These are phyloP conservation scores for Nakazawaea ambrosiae DNA, from an alignment of 805 yeast genomes.

Conservation along the genomic window DNA sequence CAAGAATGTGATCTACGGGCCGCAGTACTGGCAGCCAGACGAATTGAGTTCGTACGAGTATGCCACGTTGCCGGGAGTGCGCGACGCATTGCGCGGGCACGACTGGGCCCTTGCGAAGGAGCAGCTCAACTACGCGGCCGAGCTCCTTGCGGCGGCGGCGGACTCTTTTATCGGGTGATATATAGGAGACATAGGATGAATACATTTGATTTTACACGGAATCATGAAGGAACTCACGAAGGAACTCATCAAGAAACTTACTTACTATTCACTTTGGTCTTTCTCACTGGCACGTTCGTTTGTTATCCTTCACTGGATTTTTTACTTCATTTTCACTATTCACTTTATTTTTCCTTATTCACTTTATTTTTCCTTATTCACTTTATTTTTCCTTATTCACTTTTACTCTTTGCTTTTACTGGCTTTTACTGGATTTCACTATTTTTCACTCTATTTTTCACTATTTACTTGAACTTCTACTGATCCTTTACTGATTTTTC, in stretches of 20 bases:
- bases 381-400: too few relatives aligned
- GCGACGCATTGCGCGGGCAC: slow-evolving; percentile 52
- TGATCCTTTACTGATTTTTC: too few relatives aligned
- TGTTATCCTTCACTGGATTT: too few relatives aligned
- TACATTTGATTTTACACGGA: neutral
- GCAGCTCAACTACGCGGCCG: slow-evolving; percentile 39
- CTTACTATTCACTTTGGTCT: neutral
- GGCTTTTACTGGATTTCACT: too few relatives aligned
- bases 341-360: too few relatives aligned
- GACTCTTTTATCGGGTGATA: slow-evolving; percentile 8
- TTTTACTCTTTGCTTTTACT: too few relatives aligned
- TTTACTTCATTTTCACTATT: too few relatives aligned
- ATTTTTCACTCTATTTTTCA: too few relatives aligned
- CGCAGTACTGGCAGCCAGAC: slow-evolving; percentile 52
- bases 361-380: too few relatives aligned
- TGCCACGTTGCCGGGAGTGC: slow-evolving; percentile 69
- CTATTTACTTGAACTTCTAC: too few relatives aligned
- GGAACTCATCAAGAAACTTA: neutral
- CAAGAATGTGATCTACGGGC: slow-evolving; percentile 63
- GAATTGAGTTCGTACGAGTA: slow-evolving; percentile 32
- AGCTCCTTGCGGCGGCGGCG: slow-evolving; percentile 24
- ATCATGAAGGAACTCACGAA: neutral
- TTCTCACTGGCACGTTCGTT: too few relatives aligned
- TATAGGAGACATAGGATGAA: too few relatives aligned
- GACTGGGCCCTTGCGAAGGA: slow-evolving; percentile 49